Evolutionary conservation across 1,284 basidiomycete species (phyloP), one percentile per base, ranked within the genome.

Genomic region (Apiotrichum montevideense): DNA sequence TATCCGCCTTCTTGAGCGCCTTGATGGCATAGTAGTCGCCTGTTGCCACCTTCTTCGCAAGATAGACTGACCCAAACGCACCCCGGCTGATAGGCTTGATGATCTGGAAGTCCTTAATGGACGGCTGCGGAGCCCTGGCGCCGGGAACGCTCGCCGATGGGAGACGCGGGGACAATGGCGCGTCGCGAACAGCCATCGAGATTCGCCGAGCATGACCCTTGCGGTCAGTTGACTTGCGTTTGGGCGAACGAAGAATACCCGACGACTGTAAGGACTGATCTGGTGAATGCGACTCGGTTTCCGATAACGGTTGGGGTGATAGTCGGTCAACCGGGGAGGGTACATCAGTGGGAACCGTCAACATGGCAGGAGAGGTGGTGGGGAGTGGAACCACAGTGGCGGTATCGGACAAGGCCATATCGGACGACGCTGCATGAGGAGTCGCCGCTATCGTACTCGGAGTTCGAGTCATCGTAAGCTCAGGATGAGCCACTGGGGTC

Each of bases 21-120:
- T 99, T 99, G 84, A 99, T 96, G 34, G 96, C 96, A 78, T 88
- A 99, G 78, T 98, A 97, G 77, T 98, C 96, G 53, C 96, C 96
- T 1, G 96, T 98, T 4, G 85, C 88, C 66, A 92, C 93, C 82
- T 99, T 99, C 80, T 95, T 96, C 37, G 96, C 91, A 41, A 99
- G 82, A 76, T 96, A 99, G 49, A 99, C 96, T 13, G 93, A 95
- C 11, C 96, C 96, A 70, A 97, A 99, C 2, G 96, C 96, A 53
- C 96, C 96, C 72, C 98, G 97, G 75, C 90, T 94, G 77, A 99
- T 99, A 3, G 96, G 96, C 77, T 99, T 98, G 80, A 99, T 93
- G 70, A 99, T 87, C 73, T 98, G 93, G 69, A 99, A 99, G 77
- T 99, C 96, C 75, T 92, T 97, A 79, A 98, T 98, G 3, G 93